Evolutionary conservation across 176 grass and related monocot genomes (phyloP), one percentile per base, ranked within the genome.

Genomic region (Eleusine coracana): DNA sequence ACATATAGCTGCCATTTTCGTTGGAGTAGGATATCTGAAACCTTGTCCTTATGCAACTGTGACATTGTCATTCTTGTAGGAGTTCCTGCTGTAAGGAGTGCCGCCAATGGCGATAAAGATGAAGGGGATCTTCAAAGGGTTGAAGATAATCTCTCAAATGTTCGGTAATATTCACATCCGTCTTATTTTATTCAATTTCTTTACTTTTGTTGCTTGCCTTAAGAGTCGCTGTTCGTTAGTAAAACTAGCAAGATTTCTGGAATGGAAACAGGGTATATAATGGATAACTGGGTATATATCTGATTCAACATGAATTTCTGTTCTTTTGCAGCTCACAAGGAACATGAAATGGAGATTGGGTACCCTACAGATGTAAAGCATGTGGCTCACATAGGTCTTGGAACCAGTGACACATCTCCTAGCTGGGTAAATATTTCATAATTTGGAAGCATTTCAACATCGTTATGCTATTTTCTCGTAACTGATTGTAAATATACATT

Each of bases 321-420:
- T 71, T 86, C 39, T 81, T 34, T 71, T 61, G 42, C 89, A 93
- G 96, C 64, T 21, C 84, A 93, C 18, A 98, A 98, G 87, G 93
- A 96, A 21, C 93, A 93, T 37, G 91, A 96, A 59, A 92, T 99
- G 93, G 90, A 96, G 84, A 99, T 99, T 31, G 96, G 96, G 18
- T 91, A 86, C 73, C 96, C 96, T 44, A 99, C 91, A 67, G 91
- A 99, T 83, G 96, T 99, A 69, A 92, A 88, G 82, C 96, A 93
- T 74, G 89, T 99, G 58, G 86, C 96, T 74, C 96, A 99, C 87
- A 93, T 99, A 75, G 93, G 96, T 58, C 87, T 88, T 83, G 89
- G 87, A 20, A 67, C 87, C 63, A 85, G 70, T 76, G 91, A 78
- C 31, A 88, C 75, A 49, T 87, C 91, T 79, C 91, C 93, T 48